Evolutionary conservation across 257 asterid genomes (phyloP).

Genomic region (Rauvolfia tetraphylla): DNA sequence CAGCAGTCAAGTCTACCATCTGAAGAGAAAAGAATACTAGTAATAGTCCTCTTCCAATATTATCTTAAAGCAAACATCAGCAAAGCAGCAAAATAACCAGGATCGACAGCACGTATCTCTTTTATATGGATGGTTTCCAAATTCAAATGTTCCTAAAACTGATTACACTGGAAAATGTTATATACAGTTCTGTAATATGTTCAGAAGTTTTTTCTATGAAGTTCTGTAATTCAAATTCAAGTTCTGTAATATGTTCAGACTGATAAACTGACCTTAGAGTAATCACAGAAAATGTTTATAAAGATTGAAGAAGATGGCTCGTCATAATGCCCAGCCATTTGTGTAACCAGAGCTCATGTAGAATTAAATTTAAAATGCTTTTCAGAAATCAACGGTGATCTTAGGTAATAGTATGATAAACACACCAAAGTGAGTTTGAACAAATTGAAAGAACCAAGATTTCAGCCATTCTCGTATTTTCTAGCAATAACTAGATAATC

Average conservation of each 20-base stretch:
- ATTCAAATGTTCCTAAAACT: too few species aligned
- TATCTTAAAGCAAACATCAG: background rate
- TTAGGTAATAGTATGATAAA: background rate
- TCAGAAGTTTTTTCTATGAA: too few species aligned
- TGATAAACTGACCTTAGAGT: background rate
- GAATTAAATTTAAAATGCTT: background rate
- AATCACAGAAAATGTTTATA: background rate
- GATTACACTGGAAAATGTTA: background rate
- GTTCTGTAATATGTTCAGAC: background rate
- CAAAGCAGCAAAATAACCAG: background rate
- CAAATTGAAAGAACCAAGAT: background rate
- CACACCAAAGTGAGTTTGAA: background rate
- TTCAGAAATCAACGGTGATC: background rate
- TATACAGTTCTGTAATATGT: background rate
- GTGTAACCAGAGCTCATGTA: background rate
- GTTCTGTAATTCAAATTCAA: too few species aligned
- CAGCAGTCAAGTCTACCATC: conserved; percentile 68
- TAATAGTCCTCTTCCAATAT: background rate
- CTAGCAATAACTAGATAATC: background rate
- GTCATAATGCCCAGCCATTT: background rate
- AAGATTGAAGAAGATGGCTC: background rate
- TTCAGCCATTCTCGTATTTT: background rate
- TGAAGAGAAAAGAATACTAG: conserved; percentile 23
- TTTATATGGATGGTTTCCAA: background rate
- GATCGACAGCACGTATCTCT: background rate